phyloP scores from a whole-genome alignment of 306 rosid species.

The Pueraria montana region DNA sequence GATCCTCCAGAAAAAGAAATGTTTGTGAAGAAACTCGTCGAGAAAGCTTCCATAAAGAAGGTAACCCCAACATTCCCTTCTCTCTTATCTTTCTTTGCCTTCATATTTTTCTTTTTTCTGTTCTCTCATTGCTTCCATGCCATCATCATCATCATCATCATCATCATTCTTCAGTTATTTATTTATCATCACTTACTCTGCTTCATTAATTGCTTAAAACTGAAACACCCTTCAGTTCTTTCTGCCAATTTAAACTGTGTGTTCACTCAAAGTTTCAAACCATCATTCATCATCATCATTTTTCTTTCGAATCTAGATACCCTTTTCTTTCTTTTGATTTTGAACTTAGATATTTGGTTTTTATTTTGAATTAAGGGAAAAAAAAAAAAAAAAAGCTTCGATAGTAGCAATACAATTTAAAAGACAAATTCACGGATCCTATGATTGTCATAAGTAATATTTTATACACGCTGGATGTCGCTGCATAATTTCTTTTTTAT shows the following conservation, averaged over 20 bases:
- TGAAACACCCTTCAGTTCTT: background rate
- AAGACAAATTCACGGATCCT: background rate
- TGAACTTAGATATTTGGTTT: slow-evolving; percentile 19
- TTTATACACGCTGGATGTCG: slow-evolving; percentile 21
- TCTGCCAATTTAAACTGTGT: background rate
- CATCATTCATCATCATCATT: slow-evolving; percentile 12
- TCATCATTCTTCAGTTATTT: background rate
- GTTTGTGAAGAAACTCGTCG: slow-evolving; percentile 91
- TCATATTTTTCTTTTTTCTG: background rate
- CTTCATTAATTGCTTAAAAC: background rate
- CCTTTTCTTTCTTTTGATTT: background rate
- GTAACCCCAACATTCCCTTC: slow-evolving; percentile 41
- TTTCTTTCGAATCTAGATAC: background rate
- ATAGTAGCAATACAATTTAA: slow-evolving; percentile 19
- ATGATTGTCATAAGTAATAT: background rate
- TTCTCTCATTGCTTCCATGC: background rate
- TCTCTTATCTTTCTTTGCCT: background rate
- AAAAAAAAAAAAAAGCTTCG: background rate
- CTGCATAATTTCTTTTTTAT: background rate
- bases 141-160: background rate
- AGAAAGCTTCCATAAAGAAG: slow-evolving; percentile 87
- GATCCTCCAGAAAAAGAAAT: slow-evolving; percentile 50
- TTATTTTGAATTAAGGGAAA: background rate
- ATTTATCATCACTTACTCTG: background rate
- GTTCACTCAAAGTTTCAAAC: background rate